phyloP scores from a whole-genome alignment of 441 rosid species.

The Erodium texanum region DNA sequence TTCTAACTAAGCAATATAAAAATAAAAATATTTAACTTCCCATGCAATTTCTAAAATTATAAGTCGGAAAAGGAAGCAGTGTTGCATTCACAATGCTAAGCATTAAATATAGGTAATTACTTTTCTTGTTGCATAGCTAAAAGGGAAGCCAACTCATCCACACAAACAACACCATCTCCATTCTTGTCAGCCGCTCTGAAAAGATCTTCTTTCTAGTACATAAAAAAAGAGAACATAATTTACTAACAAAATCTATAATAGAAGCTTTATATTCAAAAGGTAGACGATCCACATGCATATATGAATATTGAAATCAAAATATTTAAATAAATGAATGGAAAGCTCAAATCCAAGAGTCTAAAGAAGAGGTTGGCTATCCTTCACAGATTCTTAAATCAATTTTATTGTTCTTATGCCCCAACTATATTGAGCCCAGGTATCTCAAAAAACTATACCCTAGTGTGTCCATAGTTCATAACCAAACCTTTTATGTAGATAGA shows the following conservation, averaged over 20 bases:
- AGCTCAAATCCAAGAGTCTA: neutral
- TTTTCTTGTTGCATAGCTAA: conserved; percentile 82
- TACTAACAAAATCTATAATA: neutral
- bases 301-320: neutral
- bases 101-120: conserved; percentile 34
- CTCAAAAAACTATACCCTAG: neutral
- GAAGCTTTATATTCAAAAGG: neutral
- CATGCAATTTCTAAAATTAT: neutral
- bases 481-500: conserved; percentile 3
- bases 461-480: neutral
- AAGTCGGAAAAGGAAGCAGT: neutral
- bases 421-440: conserved; percentile 6
- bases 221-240: conserved; percentile 20
- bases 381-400: neutral
- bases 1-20: neutral
- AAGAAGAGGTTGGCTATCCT: neutral
- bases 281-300: neutral
- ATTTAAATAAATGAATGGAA: too few relatives aligned
- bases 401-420: neutral
- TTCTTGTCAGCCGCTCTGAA: conserved; percentile 77
- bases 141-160: conserved; percentile 83
- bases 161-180: conserved; percentile 76
- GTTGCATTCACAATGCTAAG: conserved; percentile 16
- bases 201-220: conserved; percentile 72
- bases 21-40: conserved; percentile 1